Percentiles rank a stretch among this genome's conserved stretches.
phyloP scores from a whole-genome alignment of 495 filamentous ascomycete species.

The Hypoxylon trugodes region DNA sequence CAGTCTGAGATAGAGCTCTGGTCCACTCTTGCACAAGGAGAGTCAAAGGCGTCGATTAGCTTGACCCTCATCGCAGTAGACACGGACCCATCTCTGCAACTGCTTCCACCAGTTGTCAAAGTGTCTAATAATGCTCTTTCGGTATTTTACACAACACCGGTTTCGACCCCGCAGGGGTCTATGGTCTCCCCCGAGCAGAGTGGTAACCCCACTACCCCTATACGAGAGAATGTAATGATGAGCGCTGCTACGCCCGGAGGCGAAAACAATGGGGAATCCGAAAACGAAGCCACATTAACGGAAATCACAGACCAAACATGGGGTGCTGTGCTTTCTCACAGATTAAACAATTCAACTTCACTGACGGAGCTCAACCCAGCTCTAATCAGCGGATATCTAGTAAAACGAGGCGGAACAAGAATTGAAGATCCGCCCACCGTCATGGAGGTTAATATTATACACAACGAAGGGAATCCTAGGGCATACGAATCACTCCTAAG shows the following conservation, averaged over 20 bases:
- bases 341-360: conserved; percentile 72
- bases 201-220: conserved; percentile 58
- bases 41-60: conserved; percentile 56
- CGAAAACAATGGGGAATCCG: conserved; percentile 60
- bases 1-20: conserved; percentile 75
- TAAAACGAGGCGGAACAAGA: conserved; percentile 73
- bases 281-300: conserved; percentile 76
- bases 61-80: conserved; percentile 73
- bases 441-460: conserved; percentile 73
- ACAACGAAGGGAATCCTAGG: conserved; percentile 60
- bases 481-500: conserved; percentile 68
- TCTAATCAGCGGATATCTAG: conserved; percentile 75
- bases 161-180: conserved; percentile 64
- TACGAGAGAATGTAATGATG: conserved; percentile 52
- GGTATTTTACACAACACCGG: conserved; percentile 60
- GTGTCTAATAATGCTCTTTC: conserved; percentile 51
- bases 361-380: conserved; percentile 70
- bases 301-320: conserved; percentile 84
- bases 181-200: conserved; percentile 65
- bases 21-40: conserved; percentile 54
- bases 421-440: conserved; percentile 68
- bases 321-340: conserved; percentile 75
- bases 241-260: conserved; percentile 68
- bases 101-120: conserved; percentile 62
- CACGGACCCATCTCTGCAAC: conserved; percentile 68